Percentiles rank a stretch among this genome's conserved stretches.
These are phyloP conservation scores for Xylaria hypoxylon DNA, from an alignment of 2,329 filamentous ascomycete genomes.

Conservation along the genomic window DNA sequence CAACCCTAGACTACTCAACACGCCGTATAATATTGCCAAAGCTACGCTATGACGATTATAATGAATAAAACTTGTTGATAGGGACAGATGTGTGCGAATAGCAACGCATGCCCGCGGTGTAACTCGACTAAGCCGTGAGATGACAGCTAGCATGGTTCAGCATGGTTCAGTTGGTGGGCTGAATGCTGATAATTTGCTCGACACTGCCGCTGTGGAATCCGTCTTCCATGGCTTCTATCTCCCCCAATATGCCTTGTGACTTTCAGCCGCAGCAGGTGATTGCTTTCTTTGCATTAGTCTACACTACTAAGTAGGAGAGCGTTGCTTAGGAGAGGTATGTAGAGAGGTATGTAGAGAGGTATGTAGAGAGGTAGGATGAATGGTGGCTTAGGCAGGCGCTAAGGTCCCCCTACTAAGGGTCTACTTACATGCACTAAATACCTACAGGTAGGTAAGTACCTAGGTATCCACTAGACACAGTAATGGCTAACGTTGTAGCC, in stretches of 20 bases:
- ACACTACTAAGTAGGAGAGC: no score
- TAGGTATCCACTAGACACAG: no score
- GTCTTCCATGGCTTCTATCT: not conserved
- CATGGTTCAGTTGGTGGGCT: not conserved
- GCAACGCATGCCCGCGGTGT: constrained; percentile 1
- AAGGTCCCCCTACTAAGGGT: no score
- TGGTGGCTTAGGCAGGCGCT: no score
- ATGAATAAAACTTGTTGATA: no score
- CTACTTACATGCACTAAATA: no score
- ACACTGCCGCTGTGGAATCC: constrained; percentile 18
- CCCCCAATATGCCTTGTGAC: constrained; percentile 14
- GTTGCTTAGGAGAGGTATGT: no score
- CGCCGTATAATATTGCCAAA: not conserved
- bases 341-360: no score
- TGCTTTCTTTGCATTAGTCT: not conserved
- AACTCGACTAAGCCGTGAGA: not conserved
- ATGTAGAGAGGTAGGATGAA: no score
- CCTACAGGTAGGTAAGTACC: no score
- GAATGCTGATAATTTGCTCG: not conserved
- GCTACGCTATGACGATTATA: no score
- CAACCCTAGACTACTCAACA: not conserved
- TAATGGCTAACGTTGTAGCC: no score
- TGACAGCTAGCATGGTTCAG: not conserved
- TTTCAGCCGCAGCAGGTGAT: constrained; percentile 32
- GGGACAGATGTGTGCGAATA: not conserved